Evolutionary conservation across 2,329 filamentous ascomycete genomes (phyloP).

Genomic region (Microcyclospora tardicrescens): DNA sequence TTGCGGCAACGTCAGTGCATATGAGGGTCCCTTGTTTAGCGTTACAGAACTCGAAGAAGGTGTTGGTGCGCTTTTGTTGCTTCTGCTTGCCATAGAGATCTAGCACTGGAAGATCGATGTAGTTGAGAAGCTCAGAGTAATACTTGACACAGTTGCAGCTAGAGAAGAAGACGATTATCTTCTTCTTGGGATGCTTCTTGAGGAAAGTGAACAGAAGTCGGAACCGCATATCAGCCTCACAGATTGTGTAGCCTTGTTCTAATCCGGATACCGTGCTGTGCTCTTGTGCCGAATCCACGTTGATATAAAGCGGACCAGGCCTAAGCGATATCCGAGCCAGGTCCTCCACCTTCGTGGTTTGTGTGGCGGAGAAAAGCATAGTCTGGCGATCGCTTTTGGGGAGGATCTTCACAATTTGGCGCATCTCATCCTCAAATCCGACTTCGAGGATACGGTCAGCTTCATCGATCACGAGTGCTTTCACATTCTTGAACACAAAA

Average conservation of each 20-base stretch:
- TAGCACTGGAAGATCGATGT: slow-evolving; percentile 84
- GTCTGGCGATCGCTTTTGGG: slow-evolving; percentile 80
- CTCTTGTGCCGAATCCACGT: slow-evolving; percentile 82
- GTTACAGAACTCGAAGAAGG: slow-evolving; percentile 93
- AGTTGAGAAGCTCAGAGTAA: slow-evolving; percentile 89
- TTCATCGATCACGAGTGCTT: slow-evolving; percentile 88
- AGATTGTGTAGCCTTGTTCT: slow-evolving; percentile 91
- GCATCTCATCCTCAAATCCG: slow-evolving; percentile 97
- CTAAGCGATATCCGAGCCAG: slow-evolving; percentile 85
- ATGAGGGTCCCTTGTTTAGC: slow-evolving; percentile 77
- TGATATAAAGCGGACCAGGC: slow-evolving; percentile 87
- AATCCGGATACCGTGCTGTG: slow-evolving; percentile 85
- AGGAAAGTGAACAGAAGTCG: slow-evolving; percentile 88
- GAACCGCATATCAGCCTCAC: slow-evolving; percentile 88
- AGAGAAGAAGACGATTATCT: slow-evolving; percentile 94
- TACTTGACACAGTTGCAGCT: slow-evolving; percentile 79
- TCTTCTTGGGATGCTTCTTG: slow-evolving; percentile 84
- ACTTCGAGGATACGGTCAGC: slow-evolving; percentile 94
- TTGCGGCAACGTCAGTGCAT: slow-evolving; percentile 90
- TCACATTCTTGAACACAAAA: slow-evolving; percentile 85
- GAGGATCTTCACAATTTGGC: slow-evolving; percentile 87
- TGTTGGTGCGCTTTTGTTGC: slow-evolving; percentile 97
- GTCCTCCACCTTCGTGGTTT: slow-evolving; percentile 97
- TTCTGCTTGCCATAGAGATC: slow-evolving; percentile 92
- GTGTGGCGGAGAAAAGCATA: slow-evolving; percentile 96